These are phyloP conservation scores for Suillus fuscotomentosus DNA, from an alignment of 768 basidiomycete species.

Conservation along the genomic window DNA sequence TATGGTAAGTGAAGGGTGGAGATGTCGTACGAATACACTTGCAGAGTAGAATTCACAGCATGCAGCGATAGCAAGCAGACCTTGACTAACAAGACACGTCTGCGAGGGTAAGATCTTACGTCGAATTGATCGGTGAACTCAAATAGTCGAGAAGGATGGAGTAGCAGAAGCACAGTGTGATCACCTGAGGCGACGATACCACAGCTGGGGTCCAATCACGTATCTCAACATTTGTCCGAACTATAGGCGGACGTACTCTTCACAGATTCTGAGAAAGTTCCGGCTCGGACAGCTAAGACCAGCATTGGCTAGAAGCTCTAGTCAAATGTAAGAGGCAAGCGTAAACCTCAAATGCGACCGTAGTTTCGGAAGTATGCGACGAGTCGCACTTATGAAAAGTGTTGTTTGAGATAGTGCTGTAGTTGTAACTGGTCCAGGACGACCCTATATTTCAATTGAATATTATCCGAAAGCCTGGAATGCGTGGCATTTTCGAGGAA, in stretches of 20 bases:
- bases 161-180: neutral
- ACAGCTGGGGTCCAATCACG: neutral
- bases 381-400: neutral
- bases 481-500: neutral
- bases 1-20: neutral
- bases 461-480: neutral
- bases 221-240: neutral
- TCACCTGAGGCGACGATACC: neutral
- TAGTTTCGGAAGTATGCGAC: neutral
- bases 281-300: too few species aligned
- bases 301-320: neutral
- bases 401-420: neutral
- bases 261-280: neutral
- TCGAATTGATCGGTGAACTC: conserved; percentile 3
- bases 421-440: neutral
- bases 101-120: neutral
- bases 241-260: neutral
- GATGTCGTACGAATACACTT: conserved; percentile 1
- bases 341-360: neutral
- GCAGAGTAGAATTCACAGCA: neutral
- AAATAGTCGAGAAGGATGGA: neutral
- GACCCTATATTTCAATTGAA: neutral
- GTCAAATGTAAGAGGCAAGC: neutral
- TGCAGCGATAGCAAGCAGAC: neutral
- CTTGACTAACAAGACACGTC: conserved; percentile 2